phyloP scores from a whole-genome alignment of 106 monocot genomes.

The Vanilla planifolia region DNA sequence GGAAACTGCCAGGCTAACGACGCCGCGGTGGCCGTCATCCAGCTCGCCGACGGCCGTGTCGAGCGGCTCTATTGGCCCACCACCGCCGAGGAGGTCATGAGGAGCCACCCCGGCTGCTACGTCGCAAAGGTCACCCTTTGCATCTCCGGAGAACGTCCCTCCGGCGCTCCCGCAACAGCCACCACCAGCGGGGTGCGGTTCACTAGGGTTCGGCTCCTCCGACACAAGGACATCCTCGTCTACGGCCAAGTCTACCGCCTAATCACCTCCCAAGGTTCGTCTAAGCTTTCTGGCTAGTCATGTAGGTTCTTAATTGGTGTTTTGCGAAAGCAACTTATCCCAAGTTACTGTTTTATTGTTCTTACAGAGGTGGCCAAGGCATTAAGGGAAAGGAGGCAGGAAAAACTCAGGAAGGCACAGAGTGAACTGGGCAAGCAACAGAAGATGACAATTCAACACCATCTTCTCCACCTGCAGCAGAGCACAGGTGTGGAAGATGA shows the following conservation, averaged over 20 bases:
- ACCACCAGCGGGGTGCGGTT: slow-evolving; percentile 9
- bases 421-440: slow-evolving; percentile 14
- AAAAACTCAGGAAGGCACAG: slow-evolving; percentile 37
- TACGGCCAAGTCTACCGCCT: slow-evolving; percentile 57
- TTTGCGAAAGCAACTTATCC: neutral
- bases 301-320: neutral
- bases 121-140: slow-evolving; percentile 40
- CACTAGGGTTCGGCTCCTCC: slow-evolving; percentile 40
- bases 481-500: too few species aligned
- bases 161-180: slow-evolving; percentile 3
- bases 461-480: too few species aligned
- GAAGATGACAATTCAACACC: slow-evolving; percentile 7
- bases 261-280: slow-evolving; percentile 43
- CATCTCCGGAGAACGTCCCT: slow-evolving; percentile 5
- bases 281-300: too few species aligned
- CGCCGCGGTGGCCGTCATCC: slow-evolving; percentile 39
- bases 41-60: slow-evolving; percentile 42
- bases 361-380: slow-evolving; percentile 61
- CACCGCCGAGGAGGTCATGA: slow-evolving; percentile 47
- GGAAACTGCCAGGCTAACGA: slow-evolving; percentile 65
- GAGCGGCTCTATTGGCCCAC: slow-evolving; percentile 66
- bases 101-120: slow-evolving; percentile 52
- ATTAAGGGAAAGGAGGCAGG: slow-evolving; percentile 44
- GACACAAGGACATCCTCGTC: slow-evolving; percentile 39
- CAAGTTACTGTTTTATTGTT: neutral